Evolutionary conservation across 140 eudicot species (phyloP), one percentile per base, ranked within the genome.

Genomic region (Ambrosia hybrid): DNA sequence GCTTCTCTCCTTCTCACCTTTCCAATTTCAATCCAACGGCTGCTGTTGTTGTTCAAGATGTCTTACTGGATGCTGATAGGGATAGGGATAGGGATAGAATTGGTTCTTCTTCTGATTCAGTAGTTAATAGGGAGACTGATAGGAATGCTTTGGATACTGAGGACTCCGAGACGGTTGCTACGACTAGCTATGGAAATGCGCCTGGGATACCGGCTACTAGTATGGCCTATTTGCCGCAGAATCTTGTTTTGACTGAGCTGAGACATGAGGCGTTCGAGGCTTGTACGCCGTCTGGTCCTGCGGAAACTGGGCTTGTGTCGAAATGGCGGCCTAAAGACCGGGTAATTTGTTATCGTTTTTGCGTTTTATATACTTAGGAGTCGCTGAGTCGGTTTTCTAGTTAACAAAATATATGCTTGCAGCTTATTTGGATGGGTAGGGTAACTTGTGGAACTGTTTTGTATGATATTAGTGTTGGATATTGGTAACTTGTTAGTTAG

Each of bases 321-420:
- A 92, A 89, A 71, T 92, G 98, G 98, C 81, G 91, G 37, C 91
- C 95, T 9, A 86, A 81, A 51, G 98, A 92, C 67, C 83, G 98
- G 76, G 98, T 92, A 80, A 86, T 80, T 72, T 78, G 49, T 16
- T 36, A 8, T 51, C 5, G 11, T 49, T 49, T 49, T 12, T 49
- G 10, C 3, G 10, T 43, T 43, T 43, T 43, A 2, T 43, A 43
- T 43, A 8, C 8, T 43, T 43, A 6, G 2, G 34, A 30, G 34
- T 30, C 2, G 34, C 0, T 1, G 34, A 30, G 34, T 30, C 2
- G 34, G 34, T 30, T 30, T 30, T 4, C 0, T 41, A 41, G 9
- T 41, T 41, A 4, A 8, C 34, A 30, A 30, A 2, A 30, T 30
- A 30, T 5, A 49, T 49, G 52, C 16, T 52, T 74, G 43, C 38